Evolutionary conservation across 495 filamentous ascomycete species (phyloP).

Genomic region (Hypoxylon lenormandii): DNA sequence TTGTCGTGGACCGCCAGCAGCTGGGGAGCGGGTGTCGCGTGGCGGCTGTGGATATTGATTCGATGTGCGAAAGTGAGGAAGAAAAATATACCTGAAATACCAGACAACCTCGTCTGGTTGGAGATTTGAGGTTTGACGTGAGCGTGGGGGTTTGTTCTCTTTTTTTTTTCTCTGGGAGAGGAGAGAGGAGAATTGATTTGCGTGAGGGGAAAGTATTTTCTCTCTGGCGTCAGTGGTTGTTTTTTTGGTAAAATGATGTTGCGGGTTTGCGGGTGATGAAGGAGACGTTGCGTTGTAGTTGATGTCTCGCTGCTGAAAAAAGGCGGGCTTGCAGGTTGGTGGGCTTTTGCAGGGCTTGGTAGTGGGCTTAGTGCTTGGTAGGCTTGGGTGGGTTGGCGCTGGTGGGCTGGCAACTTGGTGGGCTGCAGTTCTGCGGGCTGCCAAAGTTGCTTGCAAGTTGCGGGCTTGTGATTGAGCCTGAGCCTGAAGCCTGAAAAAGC

Average conservation of each 20-base stretch:
- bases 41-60: conserved; percentile 13
- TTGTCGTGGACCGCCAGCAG: conserved; percentile 30
- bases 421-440: too few relatives aligned
- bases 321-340: conserved; percentile 42
- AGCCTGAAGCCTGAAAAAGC: conserved; percentile 3
- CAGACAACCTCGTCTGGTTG: conserved; percentile 36
- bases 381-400: background rate
- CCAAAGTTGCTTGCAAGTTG: too few relatives aligned
- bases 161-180: too few relatives aligned
- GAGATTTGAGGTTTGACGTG: conserved; percentile 44
- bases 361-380: conserved; percentile 9
- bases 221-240: conserved; percentile 41
- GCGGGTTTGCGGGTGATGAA: conserved; percentile 27
- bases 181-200: conserved; percentile 39
- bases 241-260: conserved; percentile 44
- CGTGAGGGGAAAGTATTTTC: conserved; percentile 47
- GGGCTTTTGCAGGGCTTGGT: too few relatives aligned
- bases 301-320: conserved; percentile 44
- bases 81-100: conserved; percentile 17
- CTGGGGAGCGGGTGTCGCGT: conserved; percentile 22
- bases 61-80: conserved; percentile 4
- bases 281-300: conserved; percentile 31
- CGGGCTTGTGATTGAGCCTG: conserved; percentile 1
- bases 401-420: too few relatives aligned
- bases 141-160: conserved; percentile 44